Base-by-base conservation (phyloP, 2,329 filamentous ascomycete genomes). In the Stagonosporopsis vannaccii region DNA sequence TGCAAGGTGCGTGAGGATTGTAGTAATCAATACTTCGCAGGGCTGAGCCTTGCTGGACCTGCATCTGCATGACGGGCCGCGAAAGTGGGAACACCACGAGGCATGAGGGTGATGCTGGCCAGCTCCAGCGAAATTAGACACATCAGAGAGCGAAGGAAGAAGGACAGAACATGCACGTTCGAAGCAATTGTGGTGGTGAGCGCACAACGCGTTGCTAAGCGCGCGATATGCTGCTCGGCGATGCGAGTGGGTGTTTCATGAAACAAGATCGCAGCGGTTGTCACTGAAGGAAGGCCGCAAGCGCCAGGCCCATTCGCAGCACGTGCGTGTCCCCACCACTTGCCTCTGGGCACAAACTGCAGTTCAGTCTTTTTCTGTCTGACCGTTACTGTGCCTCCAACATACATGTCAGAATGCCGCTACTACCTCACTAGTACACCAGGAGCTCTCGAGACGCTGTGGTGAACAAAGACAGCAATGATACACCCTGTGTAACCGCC, bases 11-110 rank as follows among this genome's bases (percentile, higher is more conserved):
- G 60, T 49, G 59, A 58, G 47, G 52, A 43, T 47, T 63, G 56
- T 62, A 55, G 65, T 67, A 63, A 67, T 68, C 70, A 66, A 67
- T 63, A 63, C 49, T 61, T 49, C 57, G 59, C 69, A 70, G 65
- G 69, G 69, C 70, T 72, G 69, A 71, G 67, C 61, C 58, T 58
- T 55, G 44, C 56, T 53, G 60, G 52, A 61, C 63, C 61, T 69
- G 68, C 68, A 69, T 50, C 53, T 51, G 53, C 48, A 45, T 20
- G 41, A 28, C 52, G 48, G 53, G 23, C 53, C 47, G 48, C 37
- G 36, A 51, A 51, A 42, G 48, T 51, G 48, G 51, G 37, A 47
- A 43, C 32, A 42, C 53, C 26, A 51, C 37, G 47, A 33, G 50
- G 42, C 26, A 51, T 32, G 47, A 33, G 50, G 42, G 20, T 17